Conservation (phyloP, 2,329 filamentous ascomycete genomes). For the Phialemoniopsis sp. region DNA sequence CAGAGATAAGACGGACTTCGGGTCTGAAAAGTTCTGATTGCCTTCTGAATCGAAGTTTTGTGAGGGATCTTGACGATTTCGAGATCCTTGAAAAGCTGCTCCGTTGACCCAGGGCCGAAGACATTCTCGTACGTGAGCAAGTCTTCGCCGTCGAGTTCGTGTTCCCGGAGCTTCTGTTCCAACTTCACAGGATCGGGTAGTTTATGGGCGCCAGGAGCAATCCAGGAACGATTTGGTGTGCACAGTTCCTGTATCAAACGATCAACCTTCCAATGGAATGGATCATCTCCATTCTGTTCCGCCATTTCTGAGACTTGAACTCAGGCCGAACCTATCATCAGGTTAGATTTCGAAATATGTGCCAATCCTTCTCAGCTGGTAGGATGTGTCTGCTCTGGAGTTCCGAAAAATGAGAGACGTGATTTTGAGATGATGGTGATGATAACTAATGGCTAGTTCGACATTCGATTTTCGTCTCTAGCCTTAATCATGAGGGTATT, state of each 20-base stretch:
- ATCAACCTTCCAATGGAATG: conserved; percentile 69
- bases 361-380: too few species aligned
- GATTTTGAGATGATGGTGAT: too few species aligned
- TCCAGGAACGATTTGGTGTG: conserved; percentile 44
- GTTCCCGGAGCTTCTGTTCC: conserved; percentile 49
- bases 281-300: conserved; percentile 46
- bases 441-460: too few species aligned
- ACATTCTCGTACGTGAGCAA: conserved; percentile 55
- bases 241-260: conserved; percentile 65
- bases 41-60: conserved; percentile 51
- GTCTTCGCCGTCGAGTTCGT: conserved; percentile 62
- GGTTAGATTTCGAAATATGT: too few species aligned
- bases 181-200: conserved; percentile 51
- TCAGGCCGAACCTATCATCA: too few species aligned
- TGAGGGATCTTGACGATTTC: conserved; percentile 54
- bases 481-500: too few species aligned
- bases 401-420: too few species aligned
- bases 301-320: conserved; percentile 16
- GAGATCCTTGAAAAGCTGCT: conserved; percentile 48
- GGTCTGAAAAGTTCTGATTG: conserved; percentile 51
- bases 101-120: conserved; percentile 29
- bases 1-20: conserved; percentile 44
- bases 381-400: too few species aligned
- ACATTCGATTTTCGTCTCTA: too few species aligned
- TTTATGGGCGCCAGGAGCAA: conserved; percentile 22